Evolutionary conservation across 768 basidiomycete genomes (phyloP), one percentile per base, ranked within the genome.

Genomic region (Russula foetens): DNA sequence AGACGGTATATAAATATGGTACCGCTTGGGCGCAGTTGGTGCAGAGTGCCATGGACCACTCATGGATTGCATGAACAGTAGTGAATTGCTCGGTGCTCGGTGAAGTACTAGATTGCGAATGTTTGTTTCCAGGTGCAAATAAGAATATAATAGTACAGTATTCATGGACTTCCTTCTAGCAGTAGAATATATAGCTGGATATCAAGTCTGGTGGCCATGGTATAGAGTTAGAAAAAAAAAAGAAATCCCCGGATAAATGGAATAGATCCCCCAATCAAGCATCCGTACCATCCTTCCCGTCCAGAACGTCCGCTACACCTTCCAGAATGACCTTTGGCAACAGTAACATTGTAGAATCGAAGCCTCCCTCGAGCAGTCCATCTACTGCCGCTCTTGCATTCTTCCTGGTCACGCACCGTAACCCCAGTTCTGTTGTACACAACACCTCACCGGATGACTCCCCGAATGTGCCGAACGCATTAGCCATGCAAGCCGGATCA

Each of bases 291-390:
- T 51, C 58, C 48, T 31, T 65, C 4, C 61, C 53, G 47, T 77
- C 76, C 48, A 81, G 71, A 65, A 79, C 74, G 50, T 81, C 76
- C 62, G 79, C 73, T 14, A 87, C 85, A n/a, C 83, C 84, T 68
- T 90, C 87, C 58, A 90, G 71, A 43, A 90, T 82, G 3, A 90
- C 86, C 70, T 87, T 90, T n/a, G 88, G 87, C 68, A 77, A 77
- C 59, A 90, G 73, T 52, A 90, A 71, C 55, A 84, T 70, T 66
- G 84, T 79, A 62, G 79, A 77, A 53, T 88, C 88, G 45, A 83
- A 70, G 26, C 66, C 70, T 35, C 76, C 79, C 31, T 76, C 80
- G 7, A 72, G 77, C 14, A 69, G 70, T 38, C 63, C 64, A 14
- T 68, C 68, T 24, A 67, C 59, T 35, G 67, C 53, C 21, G 33